phyloP scores from a whole-genome alignment of 2,329 filamentous ascomycete species.

The Neoarthrinium moseri region DNA sequence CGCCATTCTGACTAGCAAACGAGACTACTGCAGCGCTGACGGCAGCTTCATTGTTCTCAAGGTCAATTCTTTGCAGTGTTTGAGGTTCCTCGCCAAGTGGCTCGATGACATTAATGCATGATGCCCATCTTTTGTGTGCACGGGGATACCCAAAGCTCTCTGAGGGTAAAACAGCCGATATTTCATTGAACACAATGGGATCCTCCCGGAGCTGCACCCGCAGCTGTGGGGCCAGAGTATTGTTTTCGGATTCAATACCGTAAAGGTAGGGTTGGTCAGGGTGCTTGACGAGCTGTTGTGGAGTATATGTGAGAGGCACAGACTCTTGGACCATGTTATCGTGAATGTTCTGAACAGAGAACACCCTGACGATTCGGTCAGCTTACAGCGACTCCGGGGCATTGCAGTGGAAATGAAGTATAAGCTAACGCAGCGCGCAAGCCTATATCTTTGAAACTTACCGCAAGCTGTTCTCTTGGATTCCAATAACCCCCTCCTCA shows the following conservation, averaged over 20 bases:
- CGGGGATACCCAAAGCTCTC: conserved; percentile 87
- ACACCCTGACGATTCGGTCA: conserved; percentile 63
- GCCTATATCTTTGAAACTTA: conserved; percentile 41
- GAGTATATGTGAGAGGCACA: conserved; percentile 85
- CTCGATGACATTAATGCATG: conserved; percentile 92
- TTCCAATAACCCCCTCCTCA: conserved; percentile 88
- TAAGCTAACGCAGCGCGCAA: background rate
- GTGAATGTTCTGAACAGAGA: conserved; percentile 81
- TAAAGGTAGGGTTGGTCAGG: conserved; percentile 92
- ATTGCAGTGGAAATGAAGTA: background rate
- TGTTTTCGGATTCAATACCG: conserved; percentile 89
- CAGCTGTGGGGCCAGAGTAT: conserved; percentile 79
- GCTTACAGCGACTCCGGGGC: conserved; percentile 9
- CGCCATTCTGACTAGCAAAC: conserved; percentile 84
- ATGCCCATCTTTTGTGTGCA: conserved; percentile 85
- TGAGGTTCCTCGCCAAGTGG: conserved; percentile 71
- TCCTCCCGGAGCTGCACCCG: conserved; percentile 73
- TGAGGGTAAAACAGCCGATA: conserved; percentile 67
- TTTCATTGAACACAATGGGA: conserved; percentile 67
- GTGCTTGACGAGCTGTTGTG: conserved; percentile 81
- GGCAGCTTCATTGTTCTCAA: conserved; percentile 90
- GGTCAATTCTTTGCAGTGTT: conserved; percentile 74
- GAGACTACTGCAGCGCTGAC: conserved; percentile 80
- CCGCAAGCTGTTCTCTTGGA: conserved; percentile 85
- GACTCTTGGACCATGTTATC: conserved; percentile 85